Percentiles rank a stretch among this genome's conserved stretches.
phyloP scores from a whole-genome alignment of 768 basidiomycete genomes.

The Naganishia vishniacii region DNA sequence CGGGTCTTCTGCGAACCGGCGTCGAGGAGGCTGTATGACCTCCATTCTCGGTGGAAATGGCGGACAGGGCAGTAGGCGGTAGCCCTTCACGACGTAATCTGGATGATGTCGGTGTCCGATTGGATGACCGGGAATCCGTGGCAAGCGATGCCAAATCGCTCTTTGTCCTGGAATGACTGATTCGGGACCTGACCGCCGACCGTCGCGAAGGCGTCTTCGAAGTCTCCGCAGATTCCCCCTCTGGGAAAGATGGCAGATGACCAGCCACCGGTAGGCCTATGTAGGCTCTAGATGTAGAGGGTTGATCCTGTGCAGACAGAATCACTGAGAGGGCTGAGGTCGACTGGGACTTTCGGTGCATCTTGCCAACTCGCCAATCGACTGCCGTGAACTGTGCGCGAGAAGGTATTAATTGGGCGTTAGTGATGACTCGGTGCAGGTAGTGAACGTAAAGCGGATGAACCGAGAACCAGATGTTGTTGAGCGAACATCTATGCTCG shows the following conservation, averaged over 20 bases:
- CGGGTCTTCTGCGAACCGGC: background rate
- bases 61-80: too few relatives aligned
- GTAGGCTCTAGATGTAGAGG: background rate
- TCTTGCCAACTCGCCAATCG: background rate
- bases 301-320: background rate
- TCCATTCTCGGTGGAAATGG: background rate
- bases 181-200: background rate
- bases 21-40: background rate
- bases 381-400: too few relatives aligned
- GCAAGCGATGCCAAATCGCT: background rate
- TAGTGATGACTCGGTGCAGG: too few relatives aligned
- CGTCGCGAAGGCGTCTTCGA: background rate
- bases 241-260: background rate
- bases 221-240: background rate
- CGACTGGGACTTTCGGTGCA: conserved; percentile 14
- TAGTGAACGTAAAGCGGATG: too few relatives aligned
- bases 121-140: background rate
- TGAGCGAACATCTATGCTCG: background rate
- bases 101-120: background rate
- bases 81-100: background rate
- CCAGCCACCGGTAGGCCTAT: background rate
- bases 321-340: conserved; percentile 18
- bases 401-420: too few relatives aligned
- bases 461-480: too few relatives aligned
- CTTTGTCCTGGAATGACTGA: conserved; percentile 9